Conservation (phyloP, 1,139 yeast genomes). For the Yamadazyma spencermartinsiae region DNA sequence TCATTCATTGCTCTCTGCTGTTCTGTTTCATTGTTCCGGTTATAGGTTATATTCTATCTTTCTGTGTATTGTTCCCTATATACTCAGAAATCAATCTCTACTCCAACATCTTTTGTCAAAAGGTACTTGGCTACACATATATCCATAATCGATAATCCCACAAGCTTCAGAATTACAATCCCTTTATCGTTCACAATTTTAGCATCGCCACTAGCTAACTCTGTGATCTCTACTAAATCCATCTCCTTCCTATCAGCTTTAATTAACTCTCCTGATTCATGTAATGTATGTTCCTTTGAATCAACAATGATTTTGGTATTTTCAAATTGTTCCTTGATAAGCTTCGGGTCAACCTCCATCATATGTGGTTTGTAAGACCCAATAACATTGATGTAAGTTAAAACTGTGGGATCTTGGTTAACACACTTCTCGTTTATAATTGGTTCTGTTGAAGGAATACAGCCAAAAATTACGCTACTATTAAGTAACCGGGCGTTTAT, state of each 20-base stretch:
- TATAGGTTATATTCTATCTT: too few species aligned
- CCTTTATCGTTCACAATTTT: conserved; percentile 18
- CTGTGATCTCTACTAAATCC: conserved; percentile 48
- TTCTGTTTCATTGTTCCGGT: too few species aligned
- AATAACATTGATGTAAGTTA: conserved; percentile 55
- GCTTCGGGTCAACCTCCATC: conserved; percentile 58
- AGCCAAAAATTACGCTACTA: conserved; percentile 53
- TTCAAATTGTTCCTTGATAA: conserved; percentile 32
- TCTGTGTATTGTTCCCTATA: too few species aligned
- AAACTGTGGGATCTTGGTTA: conserved; percentile 24
- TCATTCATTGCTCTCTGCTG: too few species aligned
- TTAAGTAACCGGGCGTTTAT: conserved; percentile 22
- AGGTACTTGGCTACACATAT: conserved; percentile 42
- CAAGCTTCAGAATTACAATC: conserved; percentile 51
- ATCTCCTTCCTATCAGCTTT: conserved; percentile 36
- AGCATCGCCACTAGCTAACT: conserved; percentile 22
- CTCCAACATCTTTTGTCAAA: conserved; percentile 9
- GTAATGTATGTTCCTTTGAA: conserved; percentile 53
- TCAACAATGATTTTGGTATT: conserved; percentile 53
- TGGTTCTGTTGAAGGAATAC: conserved; percentile 58
- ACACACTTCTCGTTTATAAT: conserved; percentile 38
- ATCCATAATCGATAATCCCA: conserved; percentile 66
- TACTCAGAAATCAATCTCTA: background rate
- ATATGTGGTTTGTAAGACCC: conserved; percentile 72
- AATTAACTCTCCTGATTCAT: conserved; percentile 67